phyloP scores from a whole-genome alignment of 2,329 filamentous ascomycete genomes.

The Rhynchosporium agropyri region DNA sequence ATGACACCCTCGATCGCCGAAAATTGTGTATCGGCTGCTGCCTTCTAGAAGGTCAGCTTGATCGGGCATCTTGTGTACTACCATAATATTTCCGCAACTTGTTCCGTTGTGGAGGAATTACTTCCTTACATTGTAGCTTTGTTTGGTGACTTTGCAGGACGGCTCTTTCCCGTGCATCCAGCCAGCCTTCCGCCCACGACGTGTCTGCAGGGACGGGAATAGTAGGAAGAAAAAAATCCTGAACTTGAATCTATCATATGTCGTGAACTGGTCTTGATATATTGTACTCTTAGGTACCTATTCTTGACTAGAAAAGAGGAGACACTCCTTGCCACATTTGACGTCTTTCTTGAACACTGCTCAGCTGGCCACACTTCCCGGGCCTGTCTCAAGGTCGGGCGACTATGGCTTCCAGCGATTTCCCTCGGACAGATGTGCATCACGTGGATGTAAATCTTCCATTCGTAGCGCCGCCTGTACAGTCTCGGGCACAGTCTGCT shows the following conservation, averaged over 20 bases:
- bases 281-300: neutral
- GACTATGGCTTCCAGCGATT: neutral
- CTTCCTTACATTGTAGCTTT: neutral
- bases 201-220: constrained; percentile 1
- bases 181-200: neutral
- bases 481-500: constrained; percentile 13
- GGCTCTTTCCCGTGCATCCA: neutral
- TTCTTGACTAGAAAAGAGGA: neutral
- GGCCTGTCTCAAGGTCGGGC: neutral
- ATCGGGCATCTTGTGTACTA: neutral
- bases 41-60: constrained; percentile 10
- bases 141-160: constrained; percentile 1
- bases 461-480: neutral
- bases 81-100: neutral
- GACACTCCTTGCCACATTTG: constrained; percentile 1
- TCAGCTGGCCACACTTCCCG: constrained; percentile 3
- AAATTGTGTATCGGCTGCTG: neutral
- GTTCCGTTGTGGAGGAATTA: neutral
- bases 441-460: constrained; percentile 6
- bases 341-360: neutral
- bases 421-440: constrained; percentile 3
- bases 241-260: neutral
- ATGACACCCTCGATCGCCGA: constrained; percentile 8
- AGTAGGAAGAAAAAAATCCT: neutral
- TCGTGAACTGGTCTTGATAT: constrained; percentile 12